Percentiles rank a stretch among this genome's conserved stretches.
Conservation (phyloP, 805 yeast genomes). For the Ogataea nitratoaversa region DNA sequence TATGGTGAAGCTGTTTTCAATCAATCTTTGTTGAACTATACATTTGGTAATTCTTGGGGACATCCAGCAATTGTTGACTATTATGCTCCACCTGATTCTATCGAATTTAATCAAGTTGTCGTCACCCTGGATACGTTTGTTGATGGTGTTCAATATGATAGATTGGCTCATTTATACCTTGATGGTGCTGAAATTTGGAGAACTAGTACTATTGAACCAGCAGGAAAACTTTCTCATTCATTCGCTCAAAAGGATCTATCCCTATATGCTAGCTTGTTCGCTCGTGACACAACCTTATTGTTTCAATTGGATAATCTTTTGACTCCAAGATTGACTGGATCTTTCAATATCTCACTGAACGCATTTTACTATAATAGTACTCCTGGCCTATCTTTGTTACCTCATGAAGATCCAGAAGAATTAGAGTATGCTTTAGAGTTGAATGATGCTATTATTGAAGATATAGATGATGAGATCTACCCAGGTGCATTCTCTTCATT, state of each 20-base stretch:
- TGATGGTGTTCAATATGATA: slow-evolving; percentile 59
- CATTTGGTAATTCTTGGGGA: slow-evolving; percentile 62
- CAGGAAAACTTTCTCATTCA: slow-evolving; percentile 44
- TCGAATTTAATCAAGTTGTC: slow-evolving; percentile 48
- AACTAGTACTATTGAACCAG: slow-evolving; percentile 81
- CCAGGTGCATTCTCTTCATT: slow-evolving; percentile 20
- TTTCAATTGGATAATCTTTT: slow-evolving; percentile 66
- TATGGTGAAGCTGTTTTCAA: slow-evolving; percentile 37
- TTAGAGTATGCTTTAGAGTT: neutral
- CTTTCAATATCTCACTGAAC: slow-evolving; percentile 47
- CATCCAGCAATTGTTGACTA: slow-evolving; percentile 41
- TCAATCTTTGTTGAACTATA: slow-evolving; percentile 37
- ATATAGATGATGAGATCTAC: slow-evolving; percentile 17
- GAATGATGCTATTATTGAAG: slow-evolving; percentile 1
- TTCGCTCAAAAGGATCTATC: slow-evolving; percentile 61
- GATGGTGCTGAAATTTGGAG: slow-evolving; percentile 74
- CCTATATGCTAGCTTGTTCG: slow-evolving; percentile 47
- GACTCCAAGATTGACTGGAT: slow-evolving; percentile 54
- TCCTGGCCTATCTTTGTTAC: slow-evolving; percentile 6
- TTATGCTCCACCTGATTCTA: slow-evolving; percentile 39
- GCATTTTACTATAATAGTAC: slow-evolving; percentile 45
- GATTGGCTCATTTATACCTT: slow-evolving; percentile 60
- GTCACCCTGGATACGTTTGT: slow-evolving; percentile 49
- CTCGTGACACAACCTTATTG: slow-evolving; percentile 36
- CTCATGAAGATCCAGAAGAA: slow-evolving; percentile 4